Conservation (phyloP, 225 moss, liverwort and hornwort genomes). For the Physcomitrellopsis africana region DNA sequence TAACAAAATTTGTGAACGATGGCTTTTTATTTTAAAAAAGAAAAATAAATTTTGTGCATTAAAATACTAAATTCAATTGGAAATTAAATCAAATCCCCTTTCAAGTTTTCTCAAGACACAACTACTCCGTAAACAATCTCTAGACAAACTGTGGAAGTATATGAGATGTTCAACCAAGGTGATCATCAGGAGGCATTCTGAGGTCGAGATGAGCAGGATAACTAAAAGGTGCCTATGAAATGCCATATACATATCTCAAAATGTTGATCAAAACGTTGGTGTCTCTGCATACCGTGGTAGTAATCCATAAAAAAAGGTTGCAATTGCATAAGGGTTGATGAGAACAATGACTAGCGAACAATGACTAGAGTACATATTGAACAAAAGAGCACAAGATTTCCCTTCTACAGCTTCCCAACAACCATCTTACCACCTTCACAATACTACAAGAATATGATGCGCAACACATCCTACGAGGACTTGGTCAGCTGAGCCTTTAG, state of each 20-base stretch:
- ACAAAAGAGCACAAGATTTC: constrained; percentile 20
- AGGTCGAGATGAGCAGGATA: too few relatives aligned
- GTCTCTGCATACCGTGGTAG: background rate
- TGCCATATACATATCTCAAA: background rate
- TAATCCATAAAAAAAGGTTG: background rate
- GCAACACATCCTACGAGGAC: constrained; percentile 29
- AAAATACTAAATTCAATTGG: too few relatives aligned
- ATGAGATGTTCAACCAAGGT: too few relatives aligned
- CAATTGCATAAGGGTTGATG: background rate
- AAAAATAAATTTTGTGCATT: too few relatives aligned
- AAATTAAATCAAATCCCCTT: too few relatives aligned
- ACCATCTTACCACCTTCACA: constrained; percentile 20
- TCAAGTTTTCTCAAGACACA: too few relatives aligned
- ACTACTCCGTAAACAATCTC: too few relatives aligned
- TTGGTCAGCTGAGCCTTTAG: constrained; percentile 54
- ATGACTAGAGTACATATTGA: constrained; percentile 35
- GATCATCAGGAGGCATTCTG: too few relatives aligned
- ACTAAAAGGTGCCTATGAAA: too few relatives aligned
- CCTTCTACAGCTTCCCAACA: constrained; percentile 23
- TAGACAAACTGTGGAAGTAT: too few relatives aligned
- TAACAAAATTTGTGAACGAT: too few relatives aligned
- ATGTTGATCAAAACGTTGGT: background rate
- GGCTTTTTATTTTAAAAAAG: too few relatives aligned
- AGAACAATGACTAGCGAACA: constrained; percentile 19
- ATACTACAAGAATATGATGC: background rate